These are phyloP conservation scores for Didymellaceae sp. DNA, from an alignment of 2,329 filamentous ascomycete species.

Conservation along the genomic window DNA sequence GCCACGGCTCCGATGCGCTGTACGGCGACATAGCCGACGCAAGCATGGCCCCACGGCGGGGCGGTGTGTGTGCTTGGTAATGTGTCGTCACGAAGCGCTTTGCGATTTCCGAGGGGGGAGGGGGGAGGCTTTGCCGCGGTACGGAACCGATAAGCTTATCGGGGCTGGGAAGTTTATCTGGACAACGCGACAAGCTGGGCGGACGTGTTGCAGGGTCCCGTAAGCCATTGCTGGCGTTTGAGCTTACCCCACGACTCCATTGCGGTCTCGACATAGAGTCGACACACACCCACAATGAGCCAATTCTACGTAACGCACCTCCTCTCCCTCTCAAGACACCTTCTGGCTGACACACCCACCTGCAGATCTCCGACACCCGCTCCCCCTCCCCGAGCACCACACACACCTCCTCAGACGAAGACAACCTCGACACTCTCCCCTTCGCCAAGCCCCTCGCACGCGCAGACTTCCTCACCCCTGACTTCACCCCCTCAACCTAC, in stretches of 20 bases:
- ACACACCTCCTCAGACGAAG: conserved; percentile 57
- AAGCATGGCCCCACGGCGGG: conserved; percentile 21
- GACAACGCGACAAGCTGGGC: conserved; percentile 10
- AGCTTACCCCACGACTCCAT: neutral
- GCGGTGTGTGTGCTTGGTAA: conserved; percentile 14
- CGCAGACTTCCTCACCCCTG: conserved; percentile 74
- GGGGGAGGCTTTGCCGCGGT: conserved; percentile 2
- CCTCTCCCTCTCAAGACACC: neutral
- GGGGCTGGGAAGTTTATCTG: conserved; percentile 3
- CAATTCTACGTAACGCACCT: conserved; percentile 54
- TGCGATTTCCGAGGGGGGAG: too few species aligned
- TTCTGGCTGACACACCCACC: neutral
- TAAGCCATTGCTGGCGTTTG: too few species aligned
- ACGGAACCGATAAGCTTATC: conserved; percentile 10
- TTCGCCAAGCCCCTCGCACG: conserved; percentile 87
- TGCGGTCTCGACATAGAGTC: too few species aligned
- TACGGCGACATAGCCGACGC: conserved; percentile 11
- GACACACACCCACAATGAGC: conserved; percentile 49
- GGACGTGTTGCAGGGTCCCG: too few species aligned
- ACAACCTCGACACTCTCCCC: conserved; percentile 72
- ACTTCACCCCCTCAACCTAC: conserved; percentile 82
- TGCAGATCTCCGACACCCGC: conserved; percentile 25
- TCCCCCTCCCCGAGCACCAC: conserved; percentile 4
- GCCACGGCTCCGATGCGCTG: neutral
- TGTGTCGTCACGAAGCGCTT: conserved; percentile 11